Conservation (phyloP, 2,329 filamentous ascomycete genomes). For the Neonectria ditissima region DNA sequence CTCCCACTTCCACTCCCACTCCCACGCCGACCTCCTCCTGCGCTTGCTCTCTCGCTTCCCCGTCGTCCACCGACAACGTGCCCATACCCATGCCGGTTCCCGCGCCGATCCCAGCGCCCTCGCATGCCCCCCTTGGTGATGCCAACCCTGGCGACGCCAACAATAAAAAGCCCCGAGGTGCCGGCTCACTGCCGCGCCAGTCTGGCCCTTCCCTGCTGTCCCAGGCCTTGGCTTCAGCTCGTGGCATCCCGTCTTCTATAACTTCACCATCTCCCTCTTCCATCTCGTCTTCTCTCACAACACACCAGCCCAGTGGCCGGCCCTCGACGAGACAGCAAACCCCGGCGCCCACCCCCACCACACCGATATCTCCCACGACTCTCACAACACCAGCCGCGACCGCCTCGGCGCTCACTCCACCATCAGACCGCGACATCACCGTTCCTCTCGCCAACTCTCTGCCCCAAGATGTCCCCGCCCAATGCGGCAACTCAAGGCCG, state of each 20-base stretch:
- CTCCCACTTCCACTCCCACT: constrained; percentile 32
- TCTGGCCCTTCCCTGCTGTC: constrained; percentile 67
- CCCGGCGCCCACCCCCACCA: constrained; percentile 31
- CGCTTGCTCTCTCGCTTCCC: constrained; percentile 11
- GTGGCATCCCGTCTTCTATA: constrained; percentile 57
- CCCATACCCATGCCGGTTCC: constrained; percentile 42
- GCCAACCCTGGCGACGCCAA: constrained; percentile 37
- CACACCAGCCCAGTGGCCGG: constrained; percentile 29
- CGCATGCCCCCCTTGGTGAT: constrained; percentile 38
- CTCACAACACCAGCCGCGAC: constrained; percentile 11
- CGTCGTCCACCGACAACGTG: constrained; percentile 37
- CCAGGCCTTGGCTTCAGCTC: constrained; percentile 69
- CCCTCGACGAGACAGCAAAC: constrained; percentile 47
- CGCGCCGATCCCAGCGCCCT: constrained; percentile 25
- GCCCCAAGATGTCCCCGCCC: constrained; percentile 51
- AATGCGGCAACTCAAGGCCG: constrained; percentile 51
- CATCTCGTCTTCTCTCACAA: constrained; percentile 12
- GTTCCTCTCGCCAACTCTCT: constrained; percentile 25
- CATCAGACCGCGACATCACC: constrained; percentile 38
- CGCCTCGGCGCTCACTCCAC: constrained; percentile 27
- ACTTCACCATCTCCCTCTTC: constrained; percentile 18
- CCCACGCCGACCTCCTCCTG: constrained; percentile 28
- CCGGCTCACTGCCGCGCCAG: constrained; percentile 54
- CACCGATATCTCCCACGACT: constrained; percentile 23
- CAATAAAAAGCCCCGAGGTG: constrained; percentile 61